phyloP scores from a whole-genome alignment of 768 basidiomycete species.

The Suillus sp. region DNA sequence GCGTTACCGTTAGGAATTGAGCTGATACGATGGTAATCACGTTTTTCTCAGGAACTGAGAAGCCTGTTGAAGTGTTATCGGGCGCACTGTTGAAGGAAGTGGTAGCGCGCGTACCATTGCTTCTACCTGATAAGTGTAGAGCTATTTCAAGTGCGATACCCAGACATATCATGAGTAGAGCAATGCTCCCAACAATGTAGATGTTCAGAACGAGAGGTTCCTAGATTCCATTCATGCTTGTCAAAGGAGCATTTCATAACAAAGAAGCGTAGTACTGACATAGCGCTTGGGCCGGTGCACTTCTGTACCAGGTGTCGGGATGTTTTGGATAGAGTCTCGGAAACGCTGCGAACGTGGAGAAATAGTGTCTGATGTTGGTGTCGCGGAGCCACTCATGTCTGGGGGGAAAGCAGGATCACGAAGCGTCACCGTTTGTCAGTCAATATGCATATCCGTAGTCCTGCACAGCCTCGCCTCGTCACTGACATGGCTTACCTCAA shows the following conservation, averaged over 20 bases:
- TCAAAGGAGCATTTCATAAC: neutral
- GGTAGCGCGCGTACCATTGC: constrained; percentile 41
- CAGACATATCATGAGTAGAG: constrained; percentile 46
- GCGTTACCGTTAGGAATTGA: constrained; percentile 44
- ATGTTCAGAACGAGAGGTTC: constrained; percentile 37
- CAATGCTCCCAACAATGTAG: constrained; percentile 42
- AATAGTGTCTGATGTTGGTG: neutral
- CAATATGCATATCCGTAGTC: neutral
- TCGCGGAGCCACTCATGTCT: constrained; percentile 3
- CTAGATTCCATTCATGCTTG: constrained; percentile 16
- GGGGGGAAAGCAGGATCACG: constrained; percentile 3
- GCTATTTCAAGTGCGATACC: constrained; percentile 53
- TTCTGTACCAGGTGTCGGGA: constrained; percentile 45
- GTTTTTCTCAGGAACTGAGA: constrained; percentile 50
- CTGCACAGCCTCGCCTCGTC: neutral
- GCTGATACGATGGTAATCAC: constrained; percentile 51
- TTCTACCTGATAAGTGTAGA: constrained; percentile 41
- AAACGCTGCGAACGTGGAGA: constrained; percentile 37
- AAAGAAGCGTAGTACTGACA: constrained; percentile 34
- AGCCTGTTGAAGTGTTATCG: constrained; percentile 43
- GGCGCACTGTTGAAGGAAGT: constrained; percentile 14
- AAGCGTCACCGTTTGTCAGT: neutral
- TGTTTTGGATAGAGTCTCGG: constrained; percentile 48
- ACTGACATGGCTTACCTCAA: neutral
- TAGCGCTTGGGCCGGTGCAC: constrained; percentile 42